Percentiles rank a stretch among this genome's conserved stretches.
phyloP scores from a whole-genome alignment of 2,329 filamentous ascomycete genomes.

The Rutstroemia sp. region DNA sequence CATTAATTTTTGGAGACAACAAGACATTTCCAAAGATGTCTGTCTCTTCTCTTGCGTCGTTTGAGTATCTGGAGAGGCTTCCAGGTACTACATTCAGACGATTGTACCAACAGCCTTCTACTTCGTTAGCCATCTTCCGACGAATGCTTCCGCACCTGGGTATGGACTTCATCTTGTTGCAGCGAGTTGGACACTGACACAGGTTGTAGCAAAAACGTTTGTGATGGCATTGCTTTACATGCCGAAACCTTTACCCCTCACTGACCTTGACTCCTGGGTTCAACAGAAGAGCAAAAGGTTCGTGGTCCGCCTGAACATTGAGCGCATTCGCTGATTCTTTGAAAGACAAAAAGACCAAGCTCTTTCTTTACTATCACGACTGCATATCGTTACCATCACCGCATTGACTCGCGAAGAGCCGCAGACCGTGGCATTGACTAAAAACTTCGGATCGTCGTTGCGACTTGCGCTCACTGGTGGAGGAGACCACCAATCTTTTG shows the following conservation, averaged over 20 bases:
- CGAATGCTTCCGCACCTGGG: slow-evolving; percentile 93
- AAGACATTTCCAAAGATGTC: slow-evolving; percentile 26
- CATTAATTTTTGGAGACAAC: neutral
- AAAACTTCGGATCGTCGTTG: slow-evolving; percentile 76
- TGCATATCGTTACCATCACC: slow-evolving; percentile 77
- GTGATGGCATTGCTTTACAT: slow-evolving; percentile 95
- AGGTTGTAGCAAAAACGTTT: slow-evolving; percentile 70
- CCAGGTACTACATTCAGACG: slow-evolving; percentile 83
- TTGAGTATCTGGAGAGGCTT: slow-evolving; percentile 90
- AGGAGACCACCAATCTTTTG: slow-evolving; percentile 81
- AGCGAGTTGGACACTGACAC: slow-evolving; percentile 13
- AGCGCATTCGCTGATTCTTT: slow-evolving; percentile 10
- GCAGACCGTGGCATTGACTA: slow-evolving; percentile 67
- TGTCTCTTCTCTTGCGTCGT: slow-evolving; percentile 50
- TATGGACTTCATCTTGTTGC: slow-evolving; percentile 35
- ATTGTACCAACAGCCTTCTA: slow-evolving; percentile 93
- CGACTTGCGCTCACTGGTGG: slow-evolving; percentile 82
- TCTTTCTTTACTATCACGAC: slow-evolving; percentile 68
- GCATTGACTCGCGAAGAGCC: slow-evolving; percentile 52
- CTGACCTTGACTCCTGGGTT: slow-evolving; percentile 81
- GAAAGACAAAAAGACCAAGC: slow-evolving; percentile 74
- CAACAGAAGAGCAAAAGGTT: slow-evolving; percentile 56
- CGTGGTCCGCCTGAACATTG: slow-evolving; percentile 14
- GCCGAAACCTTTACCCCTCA: slow-evolving; percentile 68
- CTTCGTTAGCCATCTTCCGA: slow-evolving; percentile 88